A percentile compares a stretch with the other conserved stretches of the same genome.
Evolutionary conservation across 2,329 filamentous ascomycete species (phyloP).

Genomic region (Geoglossum cookeanum): DNA sequence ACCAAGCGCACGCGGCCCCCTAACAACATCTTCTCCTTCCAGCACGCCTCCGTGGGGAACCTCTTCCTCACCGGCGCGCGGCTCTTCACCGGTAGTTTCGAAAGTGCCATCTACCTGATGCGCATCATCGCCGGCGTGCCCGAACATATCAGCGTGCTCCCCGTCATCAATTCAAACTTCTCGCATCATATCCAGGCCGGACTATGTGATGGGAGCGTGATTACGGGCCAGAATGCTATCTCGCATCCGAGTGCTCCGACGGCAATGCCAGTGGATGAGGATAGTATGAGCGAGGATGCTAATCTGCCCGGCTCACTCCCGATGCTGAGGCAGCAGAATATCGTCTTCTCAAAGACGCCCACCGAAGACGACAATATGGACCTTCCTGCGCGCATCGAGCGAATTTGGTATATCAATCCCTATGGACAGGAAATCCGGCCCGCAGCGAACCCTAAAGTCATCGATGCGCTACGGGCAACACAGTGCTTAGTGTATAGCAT

Average conservation of each 20-base stretch:
- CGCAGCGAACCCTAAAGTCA: slow-evolving; percentile 60
- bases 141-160: slow-evolving; percentile 56
- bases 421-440: slow-evolving; percentile 93
- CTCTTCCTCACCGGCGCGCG: slow-evolving; percentile 69
- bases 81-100: slow-evolving; percentile 81
- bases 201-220: slow-evolving; percentile 53
- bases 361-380: slow-evolving; percentile 41
- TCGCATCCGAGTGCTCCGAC: slow-evolving; percentile 61
- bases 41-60: slow-evolving; percentile 57
- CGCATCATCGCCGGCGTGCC: slow-evolving; percentile 75
- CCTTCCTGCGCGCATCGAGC: slow-evolving; percentile 54
- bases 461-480: slow-evolving; percentile 45
- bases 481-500: slow-evolving; percentile 74
- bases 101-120: slow-evolving; percentile 79
- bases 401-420: slow-evolving; percentile 95
- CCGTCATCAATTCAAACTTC: slow-evolving; percentile 88
- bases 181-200: slow-evolving; percentile 84
- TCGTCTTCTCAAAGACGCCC: slow-evolving; percentile 53
- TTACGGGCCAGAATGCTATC: slow-evolving; percentile 85
- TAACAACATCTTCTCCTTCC: slow-evolving; percentile 60
- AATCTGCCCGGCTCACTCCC: slow-evolving; percentile 68
- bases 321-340: slow-evolving; percentile 60
- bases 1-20: slow-evolving; percentile 53
- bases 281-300: slow-evolving; percentile 51
- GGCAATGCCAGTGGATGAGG: slow-evolving; percentile 29